Evolutionary conservation across 2,329 filamentous ascomycete species (phyloP), one percentile per base, ranked within the genome.

Genomic region (Claviceps capensis): DNA sequence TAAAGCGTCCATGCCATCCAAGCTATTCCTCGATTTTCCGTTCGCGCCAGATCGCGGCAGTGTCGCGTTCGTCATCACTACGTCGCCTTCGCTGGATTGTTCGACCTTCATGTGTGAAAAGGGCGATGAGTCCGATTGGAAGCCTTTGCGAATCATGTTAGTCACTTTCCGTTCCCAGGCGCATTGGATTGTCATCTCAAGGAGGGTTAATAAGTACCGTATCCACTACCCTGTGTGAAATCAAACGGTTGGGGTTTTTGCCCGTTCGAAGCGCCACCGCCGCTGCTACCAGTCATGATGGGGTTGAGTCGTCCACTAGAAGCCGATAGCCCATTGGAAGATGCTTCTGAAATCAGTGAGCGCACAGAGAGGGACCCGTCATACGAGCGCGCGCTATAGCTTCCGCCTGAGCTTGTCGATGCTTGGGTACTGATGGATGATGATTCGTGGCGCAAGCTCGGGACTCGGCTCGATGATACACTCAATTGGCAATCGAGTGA

Each of bases 1-100:
- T 11, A 83, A 65, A 6, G 79, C 79, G 54, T 71, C 79, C 65
- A 83, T 78, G 2, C 79, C 78, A 55, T 82, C 78, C 19, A 81
- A 63, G 3, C 61, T 61, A 9, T 53, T 47, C 47, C 59, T 65
- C 3, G 48, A 40, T 5, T 64, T 61, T 5, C 56, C 56, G 22
- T 48, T 36, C 23, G 22, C 17, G 16, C 16, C 49, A 49, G 16
- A 57, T 48, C 30, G 42, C 64, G 16, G 59, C 17, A 53, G 47
- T 5, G 58, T 53, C 48, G 61, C 57, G 47, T 59, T 52, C 6
- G 59, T 63, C 63, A 65, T 68, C 45, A 64, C 43, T 26, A 66
- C 62, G 45, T 68, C 63, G 16, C 59, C 59, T 42, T 66, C 63
- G 19, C 55, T 53, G 11, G 57, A 55, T 16, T 60, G 58, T 50